Evolutionary conservation across 2,329 filamentous ascomycete genomes (phyloP), one percentile per base, ranked within the genome.

Genomic region (Gaeumannomyces sp.): DNA sequence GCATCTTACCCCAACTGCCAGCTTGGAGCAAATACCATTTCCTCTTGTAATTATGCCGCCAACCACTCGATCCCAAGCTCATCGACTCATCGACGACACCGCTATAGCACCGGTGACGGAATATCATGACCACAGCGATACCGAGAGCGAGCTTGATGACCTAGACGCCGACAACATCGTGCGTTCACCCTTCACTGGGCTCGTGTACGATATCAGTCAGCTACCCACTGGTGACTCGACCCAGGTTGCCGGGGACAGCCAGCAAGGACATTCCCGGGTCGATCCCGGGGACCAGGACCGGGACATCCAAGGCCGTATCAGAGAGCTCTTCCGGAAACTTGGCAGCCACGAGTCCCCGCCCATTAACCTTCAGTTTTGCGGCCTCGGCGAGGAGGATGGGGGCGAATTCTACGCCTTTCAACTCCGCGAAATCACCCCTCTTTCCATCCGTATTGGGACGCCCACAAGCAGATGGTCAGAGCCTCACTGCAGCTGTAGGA

Each of bases 361-460:
- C 65, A 79, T 86, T 65, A 75, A 78, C 0, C 72, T 86, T 8
- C 79, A 84, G 68, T 78, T 78, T 64, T 85, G 83, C 66, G 78
- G 79, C 56, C 35, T 68, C 28, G 72, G 71, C n/a, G 71, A 70
- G 33, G 64, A 69, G 59, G 57, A 59, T 4, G 57, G 57, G 11
- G 29, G 29, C 13, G 57, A 59, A 4, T 59, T 59, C 25, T 85
- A 83, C 65, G 81, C 83, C 61, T 86, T 86, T 66, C 79, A 85
- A 69, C 79, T 86, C 75, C 81, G 81, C 4, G 84, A 86, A 71
- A 73, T 81, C 2, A 80, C 82, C 31, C 81, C 81, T 19, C 79
- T 80, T 14, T 82, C 81, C 25, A 76, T 86, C 58, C 78, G 82
- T 57, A 82, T 84, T 35, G 79, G 80, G 2, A 74, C 76, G 2